Evolutionary conservation across 192 early-diverging fungal species (phyloP).

Genomic region (Thamnidium elegans): DNA sequence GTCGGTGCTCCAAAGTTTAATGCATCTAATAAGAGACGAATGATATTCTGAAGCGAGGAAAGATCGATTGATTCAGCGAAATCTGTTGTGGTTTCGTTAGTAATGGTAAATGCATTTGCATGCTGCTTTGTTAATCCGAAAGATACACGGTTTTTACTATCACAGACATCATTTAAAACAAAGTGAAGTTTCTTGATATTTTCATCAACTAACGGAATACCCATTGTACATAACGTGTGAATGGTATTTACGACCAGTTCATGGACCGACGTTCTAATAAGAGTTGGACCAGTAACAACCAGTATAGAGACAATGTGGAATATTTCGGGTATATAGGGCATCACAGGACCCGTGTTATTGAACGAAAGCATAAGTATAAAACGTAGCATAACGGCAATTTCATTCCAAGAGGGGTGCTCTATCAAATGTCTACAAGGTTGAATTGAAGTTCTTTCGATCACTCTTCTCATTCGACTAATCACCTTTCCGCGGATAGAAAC

Average conservation of each 20-base stretch:
- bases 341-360: constrained; percentile 65
- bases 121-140: constrained; percentile 70
- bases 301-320: constrained; percentile 80
- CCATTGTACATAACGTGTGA: constrained; percentile 66
- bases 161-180: constrained; percentile 72
- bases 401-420: constrained; percentile 79
- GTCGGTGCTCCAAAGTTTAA: constrained; percentile 57
- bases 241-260: constrained; percentile 88
- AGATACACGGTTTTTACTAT: constrained; percentile 67
- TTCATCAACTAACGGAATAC: constrained; percentile 45
- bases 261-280: constrained; percentile 82
- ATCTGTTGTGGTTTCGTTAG: constrained; percentile 46
- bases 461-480: constrained; percentile 72
- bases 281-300: constrained; percentile 74
- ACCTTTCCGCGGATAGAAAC: constrained; percentile 78
- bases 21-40: constrained; percentile 61
- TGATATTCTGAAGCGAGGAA: constrained; percentile 48
- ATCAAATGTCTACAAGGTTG: constrained; percentile 63
- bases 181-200: constrained; percentile 49
- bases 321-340: constrained; percentile 75
- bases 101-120: constrained; percentile 63
- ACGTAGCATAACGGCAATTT: constrained; percentile 84
- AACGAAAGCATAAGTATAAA: constrained; percentile 87
- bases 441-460: constrained; percentile 54
- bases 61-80: constrained; percentile 43